Conservation (phyloP, 805 yeast species). For the Cyberlindnera nakhonratchasimensis region DNA sequence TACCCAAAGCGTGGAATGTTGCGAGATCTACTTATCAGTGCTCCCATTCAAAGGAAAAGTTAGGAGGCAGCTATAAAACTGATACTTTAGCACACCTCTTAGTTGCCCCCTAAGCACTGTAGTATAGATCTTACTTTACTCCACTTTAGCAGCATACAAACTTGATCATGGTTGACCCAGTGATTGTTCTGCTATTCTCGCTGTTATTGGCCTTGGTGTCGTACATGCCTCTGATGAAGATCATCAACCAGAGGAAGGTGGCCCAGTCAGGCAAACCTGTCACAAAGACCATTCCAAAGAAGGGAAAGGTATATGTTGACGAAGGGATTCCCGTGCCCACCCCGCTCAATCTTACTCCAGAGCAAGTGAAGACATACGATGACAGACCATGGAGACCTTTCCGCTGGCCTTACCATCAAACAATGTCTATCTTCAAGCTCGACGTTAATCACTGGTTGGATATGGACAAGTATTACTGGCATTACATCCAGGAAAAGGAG, state of each 20-base stretch:
- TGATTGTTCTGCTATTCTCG: constrained; percentile 8
- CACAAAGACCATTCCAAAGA: constrained; percentile 11
- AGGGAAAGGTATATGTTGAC: constrained; percentile 11
- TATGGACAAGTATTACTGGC: constrained; percentile 72
- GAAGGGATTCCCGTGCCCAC: constrained; percentile 37
- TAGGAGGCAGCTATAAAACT: background rate
- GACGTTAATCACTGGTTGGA: constrained; percentile 75
- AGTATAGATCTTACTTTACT: background rate
- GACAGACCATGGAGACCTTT: constrained; percentile 82
- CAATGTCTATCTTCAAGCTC: constrained; percentile 70
- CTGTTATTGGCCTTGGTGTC: constrained; percentile 9
- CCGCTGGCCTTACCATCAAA: constrained; percentile 78
- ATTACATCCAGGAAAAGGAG: constrained; percentile 60
- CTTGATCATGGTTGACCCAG: constrained; percentile 16
- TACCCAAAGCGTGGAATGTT: background rate
- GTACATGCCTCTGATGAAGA: constrained; percentile 13
- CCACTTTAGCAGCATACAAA: background rate
- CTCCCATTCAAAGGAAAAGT: background rate
- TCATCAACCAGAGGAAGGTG: constrained; percentile 10
- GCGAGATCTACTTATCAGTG: background rate
- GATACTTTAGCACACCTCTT: background rate
- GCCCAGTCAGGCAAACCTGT: background rate
- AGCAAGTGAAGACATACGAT: constrained; percentile 59
- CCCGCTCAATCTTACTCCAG: constrained; percentile 63
- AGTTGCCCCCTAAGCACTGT: too few species aligned